phyloP scores from a whole-genome alignment of 371 early-diverging fungal genomes.

The Mucor piriformis region DNA sequence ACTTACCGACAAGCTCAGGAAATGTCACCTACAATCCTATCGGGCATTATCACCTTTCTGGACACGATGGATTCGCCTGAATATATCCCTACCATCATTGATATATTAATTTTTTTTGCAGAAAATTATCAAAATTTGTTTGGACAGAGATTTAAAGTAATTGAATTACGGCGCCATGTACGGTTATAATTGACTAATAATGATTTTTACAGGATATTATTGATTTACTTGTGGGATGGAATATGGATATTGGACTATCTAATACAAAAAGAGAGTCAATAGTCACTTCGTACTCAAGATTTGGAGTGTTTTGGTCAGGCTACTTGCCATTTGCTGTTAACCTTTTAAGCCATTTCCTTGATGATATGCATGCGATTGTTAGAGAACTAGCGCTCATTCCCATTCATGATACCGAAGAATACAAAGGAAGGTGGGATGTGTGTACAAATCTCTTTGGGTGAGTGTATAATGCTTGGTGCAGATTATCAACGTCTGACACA shows the following conservation, averaged over 20 bases:
- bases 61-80: constrained; percentile 45
- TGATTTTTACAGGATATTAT: constrained; percentile 55
- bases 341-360: constrained; percentile 54
- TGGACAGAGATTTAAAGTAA: constrained; percentile 40
- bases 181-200: constrained; percentile 12
- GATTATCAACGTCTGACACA: background rate
- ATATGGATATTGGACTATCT: constrained; percentile 55
- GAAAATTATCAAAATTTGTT: constrained; percentile 30
- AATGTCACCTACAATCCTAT: constrained; percentile 31
- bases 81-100: constrained; percentile 33
- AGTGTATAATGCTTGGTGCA: background rate
- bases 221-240: constrained; percentile 73
- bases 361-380: constrained; percentile 32
- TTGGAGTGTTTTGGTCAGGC: constrained; percentile 26
- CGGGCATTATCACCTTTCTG: constrained; percentile 36
- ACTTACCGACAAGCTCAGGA: constrained; percentile 27
- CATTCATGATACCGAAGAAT: background rate
- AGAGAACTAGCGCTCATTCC: constrained; percentile 4
- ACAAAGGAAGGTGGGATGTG: constrained; percentile 19
- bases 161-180: background rate
- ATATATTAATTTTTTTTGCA: constrained; percentile 30
- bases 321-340: constrained; percentile 47
- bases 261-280: constrained; percentile 31
- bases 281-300: constrained; percentile 23
- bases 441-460: constrained; percentile 34